A percentile compares a stretch with the other conserved stretches of the same genome.
Evolutionary conservation across 768 basidiomycete species (phyloP).

Genomic region (Phanerochaete carnosa): DNA sequence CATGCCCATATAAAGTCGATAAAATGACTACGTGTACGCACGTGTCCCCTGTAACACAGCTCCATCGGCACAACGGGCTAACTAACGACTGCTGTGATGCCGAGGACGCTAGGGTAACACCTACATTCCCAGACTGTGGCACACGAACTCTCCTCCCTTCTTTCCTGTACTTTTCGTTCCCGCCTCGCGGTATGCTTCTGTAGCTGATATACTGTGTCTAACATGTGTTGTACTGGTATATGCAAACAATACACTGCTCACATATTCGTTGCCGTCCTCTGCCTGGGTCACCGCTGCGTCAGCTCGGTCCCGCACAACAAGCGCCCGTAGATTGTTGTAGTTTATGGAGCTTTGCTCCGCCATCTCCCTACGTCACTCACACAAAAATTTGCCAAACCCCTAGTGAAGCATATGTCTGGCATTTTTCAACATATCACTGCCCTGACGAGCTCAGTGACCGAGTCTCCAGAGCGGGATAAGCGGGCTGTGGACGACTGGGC

Average conservation of each 20-base stretch:
- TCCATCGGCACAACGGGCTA: neutral
- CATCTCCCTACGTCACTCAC: neutral
- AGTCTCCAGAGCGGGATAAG: slow-evolving; percentile 21
- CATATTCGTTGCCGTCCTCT: too few relatives aligned
- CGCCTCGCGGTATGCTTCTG: neutral
- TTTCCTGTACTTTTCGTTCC: neutral
- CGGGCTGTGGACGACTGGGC: slow-evolving; percentile 26
- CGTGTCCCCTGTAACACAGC: neutral
- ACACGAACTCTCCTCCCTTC: neutral
- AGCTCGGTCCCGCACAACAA: neutral
- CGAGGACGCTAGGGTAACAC: neutral
- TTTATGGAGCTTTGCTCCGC: neutral
- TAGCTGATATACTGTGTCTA: neutral
- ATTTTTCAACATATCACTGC: slow-evolving; percentile 14
- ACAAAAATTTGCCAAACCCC: neutral
- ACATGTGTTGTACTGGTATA: neutral
- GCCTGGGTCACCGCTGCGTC: too few relatives aligned
- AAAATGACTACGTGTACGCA: too few relatives aligned
- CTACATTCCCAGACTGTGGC: neutral
- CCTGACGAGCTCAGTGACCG: slow-evolving; percentile 18
- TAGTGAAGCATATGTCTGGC: neutral
- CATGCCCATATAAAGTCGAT: too few relatives aligned
- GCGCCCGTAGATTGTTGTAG: neutral
- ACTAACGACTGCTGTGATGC: neutral
- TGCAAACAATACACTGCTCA: neutral